These are phyloP conservation scores for Cryptosporidium xiaoi DNA, from an alignment of 169 alveolate species.

Conservation along the genomic window DNA sequence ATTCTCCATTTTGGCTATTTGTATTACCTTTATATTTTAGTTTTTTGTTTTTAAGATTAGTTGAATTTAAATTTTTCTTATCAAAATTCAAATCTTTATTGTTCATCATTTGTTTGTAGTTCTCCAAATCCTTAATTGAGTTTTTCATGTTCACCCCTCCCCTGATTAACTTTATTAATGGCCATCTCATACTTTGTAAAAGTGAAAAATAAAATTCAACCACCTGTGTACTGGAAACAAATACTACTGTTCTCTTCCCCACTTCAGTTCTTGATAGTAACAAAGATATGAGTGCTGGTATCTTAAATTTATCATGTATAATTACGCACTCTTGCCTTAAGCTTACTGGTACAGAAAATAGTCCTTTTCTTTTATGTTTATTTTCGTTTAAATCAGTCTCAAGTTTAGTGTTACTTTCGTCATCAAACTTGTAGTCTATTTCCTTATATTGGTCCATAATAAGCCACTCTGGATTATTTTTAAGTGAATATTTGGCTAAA, in stretches of 20 bases:
- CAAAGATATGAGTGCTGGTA: conserved; percentile 66
- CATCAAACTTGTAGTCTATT: conserved; percentile 3
- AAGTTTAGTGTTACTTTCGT: neutral
- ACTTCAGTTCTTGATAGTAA: conserved; percentile 28
- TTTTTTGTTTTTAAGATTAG: neutral
- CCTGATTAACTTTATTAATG: conserved; percentile 31
- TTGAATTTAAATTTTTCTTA: neutral
- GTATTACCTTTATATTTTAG: neutral
- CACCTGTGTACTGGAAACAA: conserved; percentile 72
- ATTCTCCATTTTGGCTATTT: neutral
- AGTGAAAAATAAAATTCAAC: conserved; percentile 60
- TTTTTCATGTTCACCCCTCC: conserved; percentile 47
- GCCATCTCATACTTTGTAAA: conserved; percentile 69
- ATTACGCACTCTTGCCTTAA: conserved; percentile 62
- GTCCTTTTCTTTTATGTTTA: conserved; percentile 14
- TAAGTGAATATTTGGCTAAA: conserved; percentile 82
- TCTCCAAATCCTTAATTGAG: conserved; percentile 38
- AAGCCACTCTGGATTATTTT: conserved; percentile 77
- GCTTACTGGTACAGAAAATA: conserved; percentile 60
- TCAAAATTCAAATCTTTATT: conserved; percentile 8
- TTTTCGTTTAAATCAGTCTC: neutral
- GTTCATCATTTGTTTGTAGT: conserved; percentile 16
- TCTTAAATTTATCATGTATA: conserved; percentile 52
- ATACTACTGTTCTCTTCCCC: conserved; percentile 42
- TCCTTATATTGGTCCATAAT: conserved; percentile 47